Evolutionary conservation across 2,329 filamentous ascomycete species (phyloP).

Genomic region (Claviceps capensis): DNA sequence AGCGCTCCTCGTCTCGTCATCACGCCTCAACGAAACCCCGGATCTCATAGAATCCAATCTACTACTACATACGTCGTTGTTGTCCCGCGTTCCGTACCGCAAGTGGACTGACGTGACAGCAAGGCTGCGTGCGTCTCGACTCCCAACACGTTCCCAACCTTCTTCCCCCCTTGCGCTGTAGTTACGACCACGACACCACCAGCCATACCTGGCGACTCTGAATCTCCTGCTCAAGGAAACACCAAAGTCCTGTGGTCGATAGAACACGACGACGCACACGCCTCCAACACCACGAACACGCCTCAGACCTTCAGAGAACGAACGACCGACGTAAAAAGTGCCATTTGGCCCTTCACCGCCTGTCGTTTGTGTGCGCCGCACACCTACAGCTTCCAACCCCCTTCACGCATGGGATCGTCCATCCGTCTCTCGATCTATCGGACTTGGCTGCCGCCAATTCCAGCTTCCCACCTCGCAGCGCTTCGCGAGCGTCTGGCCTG

Average conservation of each 20-base stretch:
- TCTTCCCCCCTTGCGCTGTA: background rate
- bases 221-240: background rate
- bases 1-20: background rate
- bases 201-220: background rate
- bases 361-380: background rate
- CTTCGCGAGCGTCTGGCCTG: background rate
- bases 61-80: background rate
- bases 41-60: background rate
- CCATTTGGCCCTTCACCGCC: background rate
- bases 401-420: background rate
- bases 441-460: background rate
- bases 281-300: background rate
- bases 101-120: background rate
- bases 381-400: background rate
- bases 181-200: background rate
- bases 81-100: background rate
- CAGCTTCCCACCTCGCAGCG: background rate
- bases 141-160: background rate
- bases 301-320: too few relatives aligned
- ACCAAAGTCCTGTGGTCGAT: background rate
- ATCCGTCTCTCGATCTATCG: background rate
- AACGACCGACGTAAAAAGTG: too few relatives aligned
- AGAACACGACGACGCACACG: background rate
- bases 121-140: background rate
- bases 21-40: background rate